A percentile compares a stretch with the other conserved stretches of the same genome.
phyloP scores from a whole-genome alignment of 78 protist genomes.

The Dictyostelium brefeldianum region DNA sequence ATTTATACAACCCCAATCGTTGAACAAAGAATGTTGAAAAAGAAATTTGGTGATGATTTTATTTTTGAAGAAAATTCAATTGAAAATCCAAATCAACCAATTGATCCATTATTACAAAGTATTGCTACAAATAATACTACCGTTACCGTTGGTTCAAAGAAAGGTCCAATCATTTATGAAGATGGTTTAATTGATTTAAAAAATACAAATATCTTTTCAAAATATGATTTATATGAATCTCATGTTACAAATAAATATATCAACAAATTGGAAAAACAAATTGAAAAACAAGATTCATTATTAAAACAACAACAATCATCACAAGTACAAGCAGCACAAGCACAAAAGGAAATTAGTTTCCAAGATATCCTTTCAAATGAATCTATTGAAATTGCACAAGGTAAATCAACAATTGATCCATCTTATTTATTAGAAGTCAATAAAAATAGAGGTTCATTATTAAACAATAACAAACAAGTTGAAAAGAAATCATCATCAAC shows the following conservation, averaged over 20 bases:
- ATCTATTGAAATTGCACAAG: neutral
- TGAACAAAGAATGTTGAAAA: neutral
- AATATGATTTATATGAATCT: neutral
- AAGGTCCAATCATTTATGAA: neutral
- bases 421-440: neutral
- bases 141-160: neutral
- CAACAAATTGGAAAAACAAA: neutral
- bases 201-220: constrained; percentile 20
- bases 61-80: neutral
- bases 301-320: neutral
- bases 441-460: neutral
- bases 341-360: neutral
- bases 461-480: neutral
- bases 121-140: neutral
- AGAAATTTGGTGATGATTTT: constrained; percentile 5
- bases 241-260: neutral
- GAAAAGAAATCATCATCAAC: neutral
- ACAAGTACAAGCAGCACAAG: neutral
- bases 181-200: constrained; percentile 19
- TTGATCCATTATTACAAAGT: neutral
- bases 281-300: neutral
- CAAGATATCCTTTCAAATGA: neutral
- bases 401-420: constrained; percentile 23
- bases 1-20: neutral
- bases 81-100: neutral